phyloP scores from a whole-genome alignment of 2,329 filamentous ascomycete species.

The Diaporthe sp. region DNA sequence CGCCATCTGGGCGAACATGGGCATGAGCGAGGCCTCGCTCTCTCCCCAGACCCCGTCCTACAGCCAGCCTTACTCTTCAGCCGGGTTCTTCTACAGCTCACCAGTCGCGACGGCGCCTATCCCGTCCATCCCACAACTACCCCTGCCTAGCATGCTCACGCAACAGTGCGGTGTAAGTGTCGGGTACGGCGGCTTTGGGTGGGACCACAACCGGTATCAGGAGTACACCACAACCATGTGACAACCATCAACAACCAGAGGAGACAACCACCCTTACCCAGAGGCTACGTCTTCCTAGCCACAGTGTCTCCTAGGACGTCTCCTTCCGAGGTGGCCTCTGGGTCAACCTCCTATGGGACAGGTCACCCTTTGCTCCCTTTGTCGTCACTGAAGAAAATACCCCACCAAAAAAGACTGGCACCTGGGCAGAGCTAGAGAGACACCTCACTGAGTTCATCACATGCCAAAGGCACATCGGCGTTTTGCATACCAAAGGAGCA shows the following conservation, averaged over 20 bases:
- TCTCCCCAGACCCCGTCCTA: constrained; percentile 82
- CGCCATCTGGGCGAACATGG: constrained; percentile 81
- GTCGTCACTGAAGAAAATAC: constrained; percentile 43
- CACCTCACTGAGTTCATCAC: constrained; percentile 49
- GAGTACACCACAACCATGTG: constrained; percentile 92
- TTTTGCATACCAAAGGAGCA: constrained; percentile 55
- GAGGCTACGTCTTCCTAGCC: constrained; percentile 59
- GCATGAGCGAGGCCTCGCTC: constrained; percentile 79
- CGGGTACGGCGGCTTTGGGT: constrained; percentile 84
- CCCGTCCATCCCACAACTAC: constrained; percentile 68
- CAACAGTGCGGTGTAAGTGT: constrained; percentile 86
- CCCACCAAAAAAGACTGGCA: constrained; percentile 35
- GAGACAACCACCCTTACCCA: constrained; percentile 57
- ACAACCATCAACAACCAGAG: constrained; percentile 68
- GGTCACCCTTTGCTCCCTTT: constrained; percentile 24
- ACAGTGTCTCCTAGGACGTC: constrained; percentile 48
- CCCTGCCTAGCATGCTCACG: constrained; percentile 87
- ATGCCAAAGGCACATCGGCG: constrained; percentile 49
- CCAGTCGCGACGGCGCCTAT: constrained; percentile 81
- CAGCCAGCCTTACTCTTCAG: constrained; percentile 81
- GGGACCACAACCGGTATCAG: constrained; percentile 78
- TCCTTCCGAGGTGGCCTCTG: constrained; percentile 17
- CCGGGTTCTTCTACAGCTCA: constrained; percentile 83
- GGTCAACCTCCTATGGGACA: constrained; percentile 19
- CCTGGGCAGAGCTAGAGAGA: constrained; percentile 42